These are phyloP conservation scores for Fusarium hainanense DNA, from an alignment of 2,329 filamentous ascomycete genomes.

Conservation along the genomic window DNA sequence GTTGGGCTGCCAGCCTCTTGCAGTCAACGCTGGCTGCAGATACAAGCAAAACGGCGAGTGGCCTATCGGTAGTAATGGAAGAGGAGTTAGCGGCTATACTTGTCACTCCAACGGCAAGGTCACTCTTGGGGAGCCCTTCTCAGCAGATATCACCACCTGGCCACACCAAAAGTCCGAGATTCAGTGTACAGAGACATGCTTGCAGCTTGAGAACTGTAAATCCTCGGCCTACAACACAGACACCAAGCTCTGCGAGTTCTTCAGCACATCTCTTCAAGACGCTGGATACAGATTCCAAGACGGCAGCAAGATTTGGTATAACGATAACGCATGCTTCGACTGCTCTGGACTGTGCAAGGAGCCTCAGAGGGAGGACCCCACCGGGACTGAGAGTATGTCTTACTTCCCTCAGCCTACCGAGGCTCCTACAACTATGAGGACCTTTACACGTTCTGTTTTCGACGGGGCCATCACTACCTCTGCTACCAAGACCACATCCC, in stretches of 20 bases:
- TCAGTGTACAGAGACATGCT: slow-evolving; percentile 28
- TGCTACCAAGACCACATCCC: neutral
- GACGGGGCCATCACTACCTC: neutral
- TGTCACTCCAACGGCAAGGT: slow-evolving; percentile 21
- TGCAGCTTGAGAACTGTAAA: slow-evolving; percentile 18
- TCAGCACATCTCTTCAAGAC: slow-evolving; percentile 2
- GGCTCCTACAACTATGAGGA: slow-evolving; percentile 19
- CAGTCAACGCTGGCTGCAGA: slow-evolving; percentile 3
- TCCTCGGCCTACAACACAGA: slow-evolving; percentile 22
- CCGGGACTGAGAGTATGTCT: neutral
- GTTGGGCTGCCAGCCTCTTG: slow-evolving; percentile 1
- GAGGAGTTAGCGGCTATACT: neutral
- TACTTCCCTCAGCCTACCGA: slow-evolving; percentile 4
- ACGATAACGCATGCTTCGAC: slow-evolving; percentile 30
- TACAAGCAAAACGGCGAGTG: slow-evolving; percentile 13
- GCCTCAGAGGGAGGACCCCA: neutral
- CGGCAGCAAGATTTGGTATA: slow-evolving; percentile 12
- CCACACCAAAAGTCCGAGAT: slow-evolving; percentile 22
- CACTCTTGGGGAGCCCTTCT: slow-evolving; percentile 14
- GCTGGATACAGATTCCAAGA: slow-evolving; percentile 11
- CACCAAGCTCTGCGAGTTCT: slow-evolving; percentile 15
- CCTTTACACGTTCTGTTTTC: slow-evolving; percentile 12
- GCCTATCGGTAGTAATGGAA: slow-evolving; percentile 22
- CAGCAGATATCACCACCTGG: neutral
- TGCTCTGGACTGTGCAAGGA: slow-evolving; percentile 21